A percentile compares a stretch with the other conserved stretches of the same genome.
Conservation (phyloP, 2,329 filamentous ascomycete species). For the Pochonia chlamydosporia region DNA sequence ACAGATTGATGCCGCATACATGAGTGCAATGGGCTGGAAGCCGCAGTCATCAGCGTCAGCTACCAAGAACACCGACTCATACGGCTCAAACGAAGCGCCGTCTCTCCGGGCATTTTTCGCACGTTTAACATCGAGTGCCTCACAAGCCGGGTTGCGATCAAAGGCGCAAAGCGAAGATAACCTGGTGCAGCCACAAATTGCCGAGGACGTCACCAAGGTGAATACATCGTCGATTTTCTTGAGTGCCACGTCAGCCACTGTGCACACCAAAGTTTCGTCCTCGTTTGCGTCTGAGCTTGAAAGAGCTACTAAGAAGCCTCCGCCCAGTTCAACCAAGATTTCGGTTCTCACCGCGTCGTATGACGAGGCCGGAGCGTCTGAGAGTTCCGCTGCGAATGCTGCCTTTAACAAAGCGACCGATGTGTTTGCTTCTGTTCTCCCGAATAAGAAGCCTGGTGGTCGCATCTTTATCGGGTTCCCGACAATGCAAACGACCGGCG, state of each 20-base stretch:
- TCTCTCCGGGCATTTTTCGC: conserved; percentile 78
- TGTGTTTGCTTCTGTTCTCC: conserved; percentile 85
- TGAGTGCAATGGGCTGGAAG: conserved; percentile 85
- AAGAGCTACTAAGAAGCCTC: conserved; percentile 93
- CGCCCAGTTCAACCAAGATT: conserved; percentile 79
- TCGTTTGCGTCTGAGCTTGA: conserved; percentile 81
- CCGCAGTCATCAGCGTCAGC: conserved; percentile 38
- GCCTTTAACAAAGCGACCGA: conserved; percentile 57
- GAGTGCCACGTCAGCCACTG: conserved; percentile 75
- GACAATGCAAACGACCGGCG: conserved; percentile 92
- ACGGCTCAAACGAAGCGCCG: conserved; percentile 43
- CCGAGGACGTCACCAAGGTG: conserved; percentile 65
- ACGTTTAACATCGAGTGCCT: conserved; percentile 56
- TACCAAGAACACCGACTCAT: conserved; percentile 41
- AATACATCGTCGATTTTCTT: conserved; percentile 81
- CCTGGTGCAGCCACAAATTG: conserved; percentile 53
- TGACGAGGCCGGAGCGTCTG: conserved; percentile 67
- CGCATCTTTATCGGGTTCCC: conserved; percentile 97
- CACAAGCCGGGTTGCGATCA: conserved; percentile 43
- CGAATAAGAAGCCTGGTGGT: conserved; percentile 73
- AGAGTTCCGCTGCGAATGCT: conserved; percentile 38
- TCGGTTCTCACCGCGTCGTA: conserved; percentile 89
- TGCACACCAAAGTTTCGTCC: conserved; percentile 68
- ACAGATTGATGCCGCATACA: conserved; percentile 86
- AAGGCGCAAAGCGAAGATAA: conserved; percentile 59